Conservation (phyloP, 129 eudicot species). For the Pittosporum tobira region DNA sequence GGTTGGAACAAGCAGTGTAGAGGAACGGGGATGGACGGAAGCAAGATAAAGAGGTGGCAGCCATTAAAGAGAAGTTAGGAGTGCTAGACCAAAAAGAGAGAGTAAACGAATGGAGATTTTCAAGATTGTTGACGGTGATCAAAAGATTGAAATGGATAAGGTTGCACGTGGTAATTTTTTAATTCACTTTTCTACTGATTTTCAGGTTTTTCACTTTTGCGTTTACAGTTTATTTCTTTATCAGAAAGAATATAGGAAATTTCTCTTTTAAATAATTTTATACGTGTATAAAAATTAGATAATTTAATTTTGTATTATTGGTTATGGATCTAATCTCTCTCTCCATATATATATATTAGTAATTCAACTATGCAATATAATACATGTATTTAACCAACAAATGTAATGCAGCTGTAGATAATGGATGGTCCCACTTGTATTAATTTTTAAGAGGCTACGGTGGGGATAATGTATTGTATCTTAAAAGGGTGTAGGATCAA, state of each 20-base stretch:
- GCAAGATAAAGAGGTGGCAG: conserved; percentile 30
- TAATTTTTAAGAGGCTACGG: too few relatives aligned
- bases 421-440: too few relatives aligned
- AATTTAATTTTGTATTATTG: background rate
- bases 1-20: conserved; percentile 10
- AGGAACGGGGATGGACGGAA: conserved; percentile 20
- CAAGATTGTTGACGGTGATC: background rate
- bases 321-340: background rate
- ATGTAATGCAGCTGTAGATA: too few relatives aligned
- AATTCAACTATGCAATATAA: too few relatives aligned
- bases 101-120: conserved; percentile 7
- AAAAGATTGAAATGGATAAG: conserved; percentile 33
- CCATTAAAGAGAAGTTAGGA: too few relatives aligned
- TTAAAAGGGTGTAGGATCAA: too few relatives aligned
- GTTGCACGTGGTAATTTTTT: conserved; percentile 22
- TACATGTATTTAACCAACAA: too few relatives aligned
- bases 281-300: too few relatives aligned
- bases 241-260: too few relatives aligned
- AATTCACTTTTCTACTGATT: background rate
- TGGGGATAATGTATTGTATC: too few relatives aligned
- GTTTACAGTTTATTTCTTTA: too few relatives aligned
- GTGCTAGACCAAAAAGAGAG: background rate
- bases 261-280: too few relatives aligned
- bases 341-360: background rate
- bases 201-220: background rate